These are phyloP conservation scores for Cladosporium phlei DNA, from an alignment of 2,329 filamentous ascomycete genomes.

Conservation along the genomic window DNA sequence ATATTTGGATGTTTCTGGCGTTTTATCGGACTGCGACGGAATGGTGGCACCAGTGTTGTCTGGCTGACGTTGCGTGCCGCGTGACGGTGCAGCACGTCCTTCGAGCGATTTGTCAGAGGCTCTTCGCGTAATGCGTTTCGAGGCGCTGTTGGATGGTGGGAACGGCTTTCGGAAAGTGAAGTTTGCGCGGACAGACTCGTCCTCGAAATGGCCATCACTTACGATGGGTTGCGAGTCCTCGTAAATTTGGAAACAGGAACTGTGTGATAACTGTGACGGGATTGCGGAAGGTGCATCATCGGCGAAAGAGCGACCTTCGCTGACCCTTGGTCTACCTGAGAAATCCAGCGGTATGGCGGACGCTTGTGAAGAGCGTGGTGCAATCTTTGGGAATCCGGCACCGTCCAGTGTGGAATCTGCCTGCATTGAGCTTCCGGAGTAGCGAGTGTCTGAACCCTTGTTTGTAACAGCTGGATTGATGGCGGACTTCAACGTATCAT, in stretches of 20 bases:
- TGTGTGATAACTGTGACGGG: background rate
- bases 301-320: too few relatives aligned
- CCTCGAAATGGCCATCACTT: background rate
- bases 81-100: background rate
- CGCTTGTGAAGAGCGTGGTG: too few relatives aligned
- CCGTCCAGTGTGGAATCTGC: too few relatives aligned
- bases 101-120: conserved; percentile 1
- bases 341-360: background rate
- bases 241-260: background rate
- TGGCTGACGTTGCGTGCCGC: background rate
- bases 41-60: background rate
- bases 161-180: conserved; percentile 20
- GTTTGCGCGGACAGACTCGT: conserved; percentile 1
- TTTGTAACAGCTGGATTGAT: too few relatives aligned
- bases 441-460: too few relatives aligned
- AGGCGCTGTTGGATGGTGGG: conserved; percentile 25
- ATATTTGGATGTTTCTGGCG: background rate
- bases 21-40: background rate
- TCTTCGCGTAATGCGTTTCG: conserved; percentile 22
- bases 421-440: too few relatives aligned
- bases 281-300: background rate
- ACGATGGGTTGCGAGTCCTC: background rate
- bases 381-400: too few relatives aligned
- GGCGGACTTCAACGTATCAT: too few relatives aligned
- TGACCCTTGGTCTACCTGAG: background rate